Base-by-base conservation (phyloP, 2,329 filamentous ascomycete genomes). In the Stemphylium beticola region DNA sequence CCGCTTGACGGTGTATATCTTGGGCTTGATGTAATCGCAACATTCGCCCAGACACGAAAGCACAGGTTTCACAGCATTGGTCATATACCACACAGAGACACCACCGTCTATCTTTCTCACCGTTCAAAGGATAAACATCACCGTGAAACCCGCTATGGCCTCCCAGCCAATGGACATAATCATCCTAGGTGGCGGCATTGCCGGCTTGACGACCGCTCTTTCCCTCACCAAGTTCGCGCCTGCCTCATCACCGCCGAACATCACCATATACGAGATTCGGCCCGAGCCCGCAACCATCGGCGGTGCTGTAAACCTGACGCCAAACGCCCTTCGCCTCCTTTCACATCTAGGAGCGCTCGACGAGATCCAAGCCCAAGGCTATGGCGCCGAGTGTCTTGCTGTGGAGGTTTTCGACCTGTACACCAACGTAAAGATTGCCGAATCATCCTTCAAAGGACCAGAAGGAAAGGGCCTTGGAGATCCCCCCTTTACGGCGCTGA, bases 281-380 rank as follows among this genome's bases (percentile, higher is more conserved):
- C 71, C 77, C 2, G 63, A 72, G 31, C 76, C 79, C 3, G 76
- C 79, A 11, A 79, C 78, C 0, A 78, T 79, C 1, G 86, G 85
- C 0, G 85, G 86, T 4, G 85, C 85, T 0, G 80, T 88, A 20
- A 85, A 88, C 60, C 67, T 88, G 11, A 82, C 83, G 0, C 85
- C 86, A 0, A 89, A 89, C 61, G 76, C 80, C 3, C 84, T 87
- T 62, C 83, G 84, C 0, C 71, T 88, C 2, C 74, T 88, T 3
- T 71, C 72, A 18, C 72, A 78, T 20, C 66, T 82, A 9, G 79
- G 80, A 3, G 68, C 82, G 3, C 80, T 58, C 71, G 78, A 60
- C 74, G 81, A 62, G 74, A 79, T 79, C 34, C 71, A 72, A 8
- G 66, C 74, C 26, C 54, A 64, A 22, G 65, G 75, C 34, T 79